Evolutionary conservation across 208 protist genomes (phyloP), one percentile per base, ranked within the genome.

Genomic region (Crithidia thermophila): DNA sequence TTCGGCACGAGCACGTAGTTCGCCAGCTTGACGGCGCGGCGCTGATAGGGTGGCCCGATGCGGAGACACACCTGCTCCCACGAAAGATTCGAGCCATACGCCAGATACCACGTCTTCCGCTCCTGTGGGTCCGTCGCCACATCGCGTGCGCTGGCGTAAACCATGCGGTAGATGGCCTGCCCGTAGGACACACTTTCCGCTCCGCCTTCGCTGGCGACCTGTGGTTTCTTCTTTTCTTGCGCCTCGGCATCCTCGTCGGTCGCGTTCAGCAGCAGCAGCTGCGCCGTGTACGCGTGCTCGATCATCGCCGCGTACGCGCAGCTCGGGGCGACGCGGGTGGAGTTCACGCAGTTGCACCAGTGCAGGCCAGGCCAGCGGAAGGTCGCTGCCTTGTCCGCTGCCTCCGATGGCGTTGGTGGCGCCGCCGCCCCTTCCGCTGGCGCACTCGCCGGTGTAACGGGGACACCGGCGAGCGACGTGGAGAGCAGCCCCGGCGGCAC

Each of bases 41-140:
- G 81, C 66, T 82, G 69, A 62, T 82, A 82, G 28, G 81, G 76
- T 14, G 81, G 81, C 25, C 81, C 81, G 49, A 82, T 72, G 72
- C 75, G 81, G 23, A 82, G 47, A 53, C 76, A 86, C 53, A 86
- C 71, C 76, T 86, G 81, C 69, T 86, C 81, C 75, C 75, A 86
- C 30, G 74, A 81, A 31, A 86, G 67, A 72, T 86, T 86, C 7
- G 70, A 79, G 34, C 81, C 81, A 52, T 86, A 86, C 31, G 76
- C 75, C 1, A 86, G 42, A 42, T 86, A 86, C 72, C 72, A 82
- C 42, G 72, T 76, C 40, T 61, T 63, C 34, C 18, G 33, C 66
- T 85, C 80, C 46, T 45, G 23, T 4, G 55, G 18, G 6, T 85
- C 75, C 4, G 18, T 49, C 28, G 14, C 45, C 18, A 73, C 47